A percentile compares a stretch with the other conserved stretches of the same genome.
Evolutionary conservation across 768 basidiomycete genomes (phyloP).

Genomic region (Galerina sulciceps): DNA sequence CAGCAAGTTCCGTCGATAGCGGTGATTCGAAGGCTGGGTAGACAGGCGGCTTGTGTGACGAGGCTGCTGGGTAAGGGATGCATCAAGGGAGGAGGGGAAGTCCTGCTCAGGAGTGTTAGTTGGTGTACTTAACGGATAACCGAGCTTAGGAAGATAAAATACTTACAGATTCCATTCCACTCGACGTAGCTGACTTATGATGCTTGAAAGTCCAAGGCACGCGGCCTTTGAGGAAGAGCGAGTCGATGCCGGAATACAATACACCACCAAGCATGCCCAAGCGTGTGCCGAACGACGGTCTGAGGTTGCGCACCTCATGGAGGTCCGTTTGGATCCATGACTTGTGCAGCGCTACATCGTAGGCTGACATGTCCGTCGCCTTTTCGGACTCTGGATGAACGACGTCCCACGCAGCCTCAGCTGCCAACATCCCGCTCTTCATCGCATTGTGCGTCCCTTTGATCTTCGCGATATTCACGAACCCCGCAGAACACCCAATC

Average conservation of each 20-base stretch:
- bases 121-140: neutral
- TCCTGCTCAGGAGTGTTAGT: constrained; percentile 14
- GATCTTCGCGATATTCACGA: constrained; percentile 96
- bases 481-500: constrained; percentile 94
- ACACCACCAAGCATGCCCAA: constrained; percentile 90
- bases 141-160: neutral
- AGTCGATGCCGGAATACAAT: constrained; percentile 87
- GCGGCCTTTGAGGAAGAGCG: constrained; percentile 80
- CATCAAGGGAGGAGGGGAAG: constrained; percentile 49
- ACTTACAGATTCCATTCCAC: constrained; percentile 29
- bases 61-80: constrained; percentile 72
- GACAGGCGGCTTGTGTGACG: constrained; percentile 70
- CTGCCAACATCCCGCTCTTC: constrained; percentile 98
- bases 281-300: constrained; percentile 83
- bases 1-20: constrained; percentile 89
- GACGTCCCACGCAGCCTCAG: constrained; percentile 80
- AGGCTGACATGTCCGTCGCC: constrained; percentile 68
- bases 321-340: constrained; percentile 91
- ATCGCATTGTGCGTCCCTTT: constrained; percentile 99
- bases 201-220: constrained; percentile 94
- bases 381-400: constrained; percentile 38
- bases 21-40: constrained; percentile 91
- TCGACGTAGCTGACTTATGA: constrained; percentile 39
- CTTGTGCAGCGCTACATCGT: constrained; percentile 67
- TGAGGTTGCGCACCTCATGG: constrained; percentile 87